Base-by-base conservation (phyloP, 2,329 filamentous ascomycete genomes). In the Colletotrichum nymphaeae region DNA sequence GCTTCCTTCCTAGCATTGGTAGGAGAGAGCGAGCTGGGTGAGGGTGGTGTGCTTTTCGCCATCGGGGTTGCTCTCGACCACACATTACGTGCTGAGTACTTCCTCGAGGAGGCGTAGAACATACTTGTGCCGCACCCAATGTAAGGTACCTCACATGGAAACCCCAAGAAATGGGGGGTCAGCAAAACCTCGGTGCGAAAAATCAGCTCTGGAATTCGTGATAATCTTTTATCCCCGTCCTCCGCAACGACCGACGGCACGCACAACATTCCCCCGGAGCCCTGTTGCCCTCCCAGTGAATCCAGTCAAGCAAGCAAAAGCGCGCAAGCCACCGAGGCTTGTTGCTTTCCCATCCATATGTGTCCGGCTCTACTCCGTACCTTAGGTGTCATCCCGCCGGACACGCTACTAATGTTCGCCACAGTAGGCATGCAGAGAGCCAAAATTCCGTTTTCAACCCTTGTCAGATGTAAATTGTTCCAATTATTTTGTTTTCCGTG, bases 41-140 rank as follows among this genome's bases (percentile, higher is more conserved):
- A 19, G 59, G 62, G 4, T 55, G 30, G 62, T 55, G 30, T 55
- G 30, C 46, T 64, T 53, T 53, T 64, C 49, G 28, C 62, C 62
- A 64, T 64, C 49, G 16, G 8, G 62, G 4, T 24, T 24, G 14
- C 14, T 7, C 16, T 16, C 12, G 14, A 32, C 32, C 22, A 24
- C 26, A 35, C 22, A 16, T 19, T 16, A 5, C 16, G 6, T 42
- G 37, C 37, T 35, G 37, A 42, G 37, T 42, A 19, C 5, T 28
- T 16, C 42, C 42, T 49, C 42, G 19, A n/a, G 42, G 42, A 3
- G 42, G 42, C 19, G 7, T 49, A 49, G 19, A 2, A 11, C 19
- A 22, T 49, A 8, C 42, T 22, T 22, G 19, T 49, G 42, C 42
- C 6, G 22, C 7, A 6, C 16, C 37, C 5, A 42, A 42, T 8